A percentile compares a stretch with the other conserved stretches of the same genome.
Evolutionary conservation across 179 eudicot genomes (phyloP).

Genomic region (Heliamphora pulchella): DNA sequence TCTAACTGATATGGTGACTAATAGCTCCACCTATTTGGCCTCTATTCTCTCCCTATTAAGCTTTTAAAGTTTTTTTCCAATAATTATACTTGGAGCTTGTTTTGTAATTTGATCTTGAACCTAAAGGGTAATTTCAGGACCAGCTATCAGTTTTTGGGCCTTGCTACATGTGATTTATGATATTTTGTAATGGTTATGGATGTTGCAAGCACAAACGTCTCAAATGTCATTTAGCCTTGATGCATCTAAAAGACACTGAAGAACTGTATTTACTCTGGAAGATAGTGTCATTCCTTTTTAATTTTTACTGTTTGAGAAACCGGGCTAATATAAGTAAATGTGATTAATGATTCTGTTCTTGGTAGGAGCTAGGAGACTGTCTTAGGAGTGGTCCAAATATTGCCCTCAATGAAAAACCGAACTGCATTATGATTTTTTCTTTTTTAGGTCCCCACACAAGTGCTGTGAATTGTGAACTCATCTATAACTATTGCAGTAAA

Average conservation of each 20-base stretch:
- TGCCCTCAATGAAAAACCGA: neutral
- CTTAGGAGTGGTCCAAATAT: neutral
- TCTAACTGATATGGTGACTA: neutral
- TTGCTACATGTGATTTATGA: neutral
- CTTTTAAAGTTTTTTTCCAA: neutral
- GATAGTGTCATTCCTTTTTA: neutral
- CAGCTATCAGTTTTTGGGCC: neutral
- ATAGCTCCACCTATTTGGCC: neutral
- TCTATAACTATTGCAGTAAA: neutral
- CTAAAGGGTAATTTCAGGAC: neutral
- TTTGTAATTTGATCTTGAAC: neutral
- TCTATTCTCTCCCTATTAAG: neutral
- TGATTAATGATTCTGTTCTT: neutral
- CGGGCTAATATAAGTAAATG: neutral
- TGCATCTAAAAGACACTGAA: neutral
- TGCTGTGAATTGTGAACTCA: slow-evolving; percentile 7
- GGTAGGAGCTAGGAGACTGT: neutral
- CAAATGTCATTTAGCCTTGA: neutral
- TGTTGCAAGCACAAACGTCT: neutral
- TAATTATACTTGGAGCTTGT: neutral
- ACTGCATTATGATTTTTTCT: neutral
- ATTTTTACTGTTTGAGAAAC: neutral
- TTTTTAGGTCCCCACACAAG: neutral
- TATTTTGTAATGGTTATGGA: neutral
- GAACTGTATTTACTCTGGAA: neutral